phyloP scores from a whole-genome alignment of 1,284 basidiomycete genomes.

The Flammula alnicola region DNA sequence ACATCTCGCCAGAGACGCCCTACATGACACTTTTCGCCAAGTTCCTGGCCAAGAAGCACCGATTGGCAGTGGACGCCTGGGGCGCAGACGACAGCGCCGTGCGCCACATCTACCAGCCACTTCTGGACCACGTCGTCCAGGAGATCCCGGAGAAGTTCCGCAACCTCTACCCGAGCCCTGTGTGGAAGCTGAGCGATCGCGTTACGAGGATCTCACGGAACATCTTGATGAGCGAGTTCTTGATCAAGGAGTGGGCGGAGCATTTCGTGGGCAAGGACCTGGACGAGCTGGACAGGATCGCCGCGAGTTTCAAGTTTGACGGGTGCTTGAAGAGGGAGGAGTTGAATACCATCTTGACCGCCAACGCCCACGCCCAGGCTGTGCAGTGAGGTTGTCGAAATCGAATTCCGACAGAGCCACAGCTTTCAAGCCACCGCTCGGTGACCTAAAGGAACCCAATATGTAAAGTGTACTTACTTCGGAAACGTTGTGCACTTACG shows the following conservation, averaged over 20 bases:
- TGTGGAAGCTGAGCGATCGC: conserved; percentile 49
- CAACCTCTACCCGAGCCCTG: conserved; percentile 46
- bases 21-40: conserved; percentile 69
- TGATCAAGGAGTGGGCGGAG: conserved; percentile 69
- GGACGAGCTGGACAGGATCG: conserved; percentile 43
- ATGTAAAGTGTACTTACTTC: too few species aligned
- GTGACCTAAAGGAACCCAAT: too few species aligned
- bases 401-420: too few species aligned
- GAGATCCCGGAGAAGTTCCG: conserved; percentile 46
- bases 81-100: conserved; percentile 61
- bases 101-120: conserved; percentile 59
- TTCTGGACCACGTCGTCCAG: conserved; percentile 55
- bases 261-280: conserved; percentile 58
- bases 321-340: conserved; percentile 52
- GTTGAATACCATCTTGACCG: conserved; percentile 45
- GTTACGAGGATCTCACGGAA: conserved; percentile 60
- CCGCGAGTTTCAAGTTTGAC: conserved; percentile 59
- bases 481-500: too few species aligned
- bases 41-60: conserved; percentile 70
- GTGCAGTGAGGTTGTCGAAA: too few species aligned
- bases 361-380: conserved; percentile 33
- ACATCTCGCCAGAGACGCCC: conserved; percentile 65
- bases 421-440: too few species aligned
- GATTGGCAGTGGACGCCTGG: conserved; percentile 72
- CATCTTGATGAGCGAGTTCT: conserved; percentile 66